Evolutionary conservation across 352 stramenopile species (phyloP).

Genomic region (Globisporangium okanoganense): DNA sequence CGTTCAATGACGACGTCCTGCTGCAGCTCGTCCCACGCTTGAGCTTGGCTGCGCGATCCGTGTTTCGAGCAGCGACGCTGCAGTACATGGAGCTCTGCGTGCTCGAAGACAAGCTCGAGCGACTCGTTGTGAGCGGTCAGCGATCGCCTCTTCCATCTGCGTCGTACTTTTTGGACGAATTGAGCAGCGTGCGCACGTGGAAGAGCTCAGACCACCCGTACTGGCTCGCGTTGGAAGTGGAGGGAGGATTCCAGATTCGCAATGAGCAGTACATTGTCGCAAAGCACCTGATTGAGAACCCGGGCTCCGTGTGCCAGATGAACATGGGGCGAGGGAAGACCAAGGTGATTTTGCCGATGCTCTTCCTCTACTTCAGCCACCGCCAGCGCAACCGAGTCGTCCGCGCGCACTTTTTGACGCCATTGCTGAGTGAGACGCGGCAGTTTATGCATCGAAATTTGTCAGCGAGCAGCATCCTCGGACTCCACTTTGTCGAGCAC

Average conservation of each 20-base stretch:
- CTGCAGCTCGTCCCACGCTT: background rate
- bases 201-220: conserved; percentile 47
- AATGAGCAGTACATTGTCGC: conserved; percentile 75
- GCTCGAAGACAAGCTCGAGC: conserved; percentile 64
- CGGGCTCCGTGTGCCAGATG: conserved; percentile 70
- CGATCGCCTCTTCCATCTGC: background rate
- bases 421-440: conserved; percentile 58
- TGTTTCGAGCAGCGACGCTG: conserved; percentile 23
- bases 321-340: conserved; percentile 90
- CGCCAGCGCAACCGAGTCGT: conserved; percentile 24
- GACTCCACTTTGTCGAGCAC: conserved; percentile 47
- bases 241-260: conserved; percentile 77
- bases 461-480: conserved; percentile 33
- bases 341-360: conserved; percentile 84
- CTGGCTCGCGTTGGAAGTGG: conserved; percentile 88
- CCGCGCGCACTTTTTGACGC: conserved; percentile 56
- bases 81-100: conserved; percentile 65
- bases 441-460: conserved; percentile 65
- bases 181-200: conserved; percentile 33
- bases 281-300: conserved; percentile 61
- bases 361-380: conserved; percentile 67
- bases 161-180: background rate
- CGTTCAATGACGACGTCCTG: conserved; percentile 4
- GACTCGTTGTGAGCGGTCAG: conserved; percentile 22
- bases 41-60: conserved; percentile 1